Conservation (phyloP, 495 filamentous ascomycete species). For the Geopyxis carbonaria region DNA sequence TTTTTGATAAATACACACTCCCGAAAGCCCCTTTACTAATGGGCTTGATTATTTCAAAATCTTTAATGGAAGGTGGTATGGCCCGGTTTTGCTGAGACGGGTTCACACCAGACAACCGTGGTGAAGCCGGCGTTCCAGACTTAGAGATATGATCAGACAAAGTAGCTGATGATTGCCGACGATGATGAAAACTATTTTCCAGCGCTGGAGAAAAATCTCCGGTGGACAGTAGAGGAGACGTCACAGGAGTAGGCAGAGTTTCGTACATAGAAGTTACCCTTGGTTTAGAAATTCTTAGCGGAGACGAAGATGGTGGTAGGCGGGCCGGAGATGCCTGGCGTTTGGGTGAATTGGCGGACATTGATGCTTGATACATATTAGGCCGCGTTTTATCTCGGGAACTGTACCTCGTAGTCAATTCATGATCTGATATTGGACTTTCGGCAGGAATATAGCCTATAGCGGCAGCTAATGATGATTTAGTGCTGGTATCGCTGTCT, state of each 20-base stretch:
- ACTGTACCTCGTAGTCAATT: conserved; percentile 46
- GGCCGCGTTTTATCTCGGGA: conserved; percentile 62
- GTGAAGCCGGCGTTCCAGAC: conserved; percentile 50
- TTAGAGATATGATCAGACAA: conserved; percentile 49
- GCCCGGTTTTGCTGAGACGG: conserved; percentile 56
- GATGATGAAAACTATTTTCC: conserved; percentile 52
- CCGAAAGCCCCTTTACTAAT: conserved; percentile 98
- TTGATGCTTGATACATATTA: conserved; percentile 37
- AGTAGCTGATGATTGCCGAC: conserved; percentile 79
- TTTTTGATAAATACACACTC: conserved; percentile 92
- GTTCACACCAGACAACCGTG: conserved; percentile 54
- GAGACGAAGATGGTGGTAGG: conserved; percentile 47
- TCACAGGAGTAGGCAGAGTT: conserved; percentile 63
- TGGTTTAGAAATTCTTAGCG: conserved; percentile 70
- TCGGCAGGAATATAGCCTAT: conserved; percentile 51
- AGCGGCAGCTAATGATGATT: conserved; percentile 61
- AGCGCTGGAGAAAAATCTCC: conserved; percentile 65
- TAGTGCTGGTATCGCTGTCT: conserved; percentile 71
- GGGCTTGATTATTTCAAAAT: conserved; percentile 98
- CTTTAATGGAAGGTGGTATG: conserved; percentile 86
- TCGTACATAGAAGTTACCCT: conserved; percentile 59
- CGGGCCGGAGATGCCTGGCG: conserved; percentile 76
- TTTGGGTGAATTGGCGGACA: conserved; percentile 43
- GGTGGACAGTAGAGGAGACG: conserved; percentile 66
- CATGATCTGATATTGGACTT: conserved; percentile 76